Conservation (phyloP, 257 asterid genomes). For the Gentiana straminea region DNA sequence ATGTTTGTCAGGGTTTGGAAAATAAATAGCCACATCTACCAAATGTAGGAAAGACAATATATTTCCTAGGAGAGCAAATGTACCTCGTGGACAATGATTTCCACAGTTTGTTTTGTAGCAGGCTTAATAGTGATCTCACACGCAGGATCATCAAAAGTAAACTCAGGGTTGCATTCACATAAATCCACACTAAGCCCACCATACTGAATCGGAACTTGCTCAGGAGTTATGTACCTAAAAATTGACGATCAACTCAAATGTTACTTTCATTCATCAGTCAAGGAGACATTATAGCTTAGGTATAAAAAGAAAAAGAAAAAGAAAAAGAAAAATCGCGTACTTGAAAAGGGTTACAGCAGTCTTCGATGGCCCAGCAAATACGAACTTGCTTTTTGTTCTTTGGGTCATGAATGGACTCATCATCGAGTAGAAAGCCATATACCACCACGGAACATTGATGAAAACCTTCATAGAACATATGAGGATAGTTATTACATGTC, state of each 20-base stretch:
- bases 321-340: slow-evolving; percentile 23
- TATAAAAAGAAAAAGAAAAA: not conserved
- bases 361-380: slow-evolving; percentile 80
- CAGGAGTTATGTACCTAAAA: slow-evolving; percentile 68
- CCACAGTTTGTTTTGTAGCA: slow-evolving; percentile 76
- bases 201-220: slow-evolving; percentile 76
- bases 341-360: slow-evolving; percentile 87
- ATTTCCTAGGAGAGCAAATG: not conserved
- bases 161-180: slow-evolving; percentile 91
- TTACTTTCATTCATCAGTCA: not conserved
- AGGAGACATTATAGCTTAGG: not conserved
- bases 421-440: slow-evolving; percentile 84
- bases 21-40: not conserved
- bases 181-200: slow-evolving; percentile 82
- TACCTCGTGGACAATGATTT: slow-evolving; percentile 85
- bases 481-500: no score
- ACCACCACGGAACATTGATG: slow-evolving; percentile 99
- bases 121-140: slow-evolving; percentile 69
- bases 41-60: not conserved
- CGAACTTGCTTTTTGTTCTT: slow-evolving; percentile 98
- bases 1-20: not conserved
- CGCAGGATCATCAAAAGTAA: slow-evolving; percentile 66
- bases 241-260: not conserved
- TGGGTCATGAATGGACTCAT: slow-evolving; percentile 77
- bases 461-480: slow-evolving; percentile 41